Conservation (phyloP, 2,329 filamentous ascomycete species). For the Alternaria infectoria region DNA sequence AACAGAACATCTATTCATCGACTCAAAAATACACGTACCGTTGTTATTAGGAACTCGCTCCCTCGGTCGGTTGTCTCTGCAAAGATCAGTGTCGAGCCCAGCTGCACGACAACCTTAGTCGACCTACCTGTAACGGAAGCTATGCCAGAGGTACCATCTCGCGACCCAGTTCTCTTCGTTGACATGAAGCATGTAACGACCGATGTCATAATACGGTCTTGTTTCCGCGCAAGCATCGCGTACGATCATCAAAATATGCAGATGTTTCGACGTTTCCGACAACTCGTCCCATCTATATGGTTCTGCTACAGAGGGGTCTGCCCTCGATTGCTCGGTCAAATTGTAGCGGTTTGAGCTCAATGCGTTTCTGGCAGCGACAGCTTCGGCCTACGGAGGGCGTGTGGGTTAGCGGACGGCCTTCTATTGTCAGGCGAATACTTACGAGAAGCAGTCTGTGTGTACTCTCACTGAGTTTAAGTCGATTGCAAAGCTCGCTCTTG, state of each 20-base stretch:
- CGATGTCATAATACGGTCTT: constrained; percentile 50
- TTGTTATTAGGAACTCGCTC: not conserved
- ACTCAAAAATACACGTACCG: not conserved
- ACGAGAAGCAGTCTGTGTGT: constrained; percentile 56
- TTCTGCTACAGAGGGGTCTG: constrained; percentile 35
- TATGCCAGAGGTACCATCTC: constrained; percentile 60
- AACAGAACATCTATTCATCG: not conserved
- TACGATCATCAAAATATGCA: constrained; percentile 53
- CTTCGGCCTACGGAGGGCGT: constrained; percentile 48
- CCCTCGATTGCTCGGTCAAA: constrained; percentile 47
- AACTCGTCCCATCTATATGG: constrained; percentile 57
- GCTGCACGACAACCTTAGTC: too few relatives aligned
- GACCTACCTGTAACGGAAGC: constrained; percentile 53
- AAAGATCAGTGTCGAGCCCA: not conserved
- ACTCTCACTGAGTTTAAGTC: constrained; percentile 50
- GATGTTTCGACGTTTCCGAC: constrained; percentile 56
- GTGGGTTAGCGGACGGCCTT: constrained; percentile 9
- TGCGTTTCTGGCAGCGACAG: constrained; percentile 49
- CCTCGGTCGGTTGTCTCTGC: constrained; percentile 43
- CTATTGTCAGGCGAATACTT: constrained; percentile 10
- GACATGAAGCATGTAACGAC: constrained; percentile 49
- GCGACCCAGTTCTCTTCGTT: constrained; percentile 59
- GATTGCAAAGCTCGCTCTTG: constrained; percentile 52
- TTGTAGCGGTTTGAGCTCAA: constrained; percentile 49
- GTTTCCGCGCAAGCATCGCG: constrained; percentile 49